Evolutionary conservation across 495 filamentous ascomycete genomes (phyloP), one percentile per base, ranked within the genome.

Genomic region (Penicillium subrubescens): DNA sequence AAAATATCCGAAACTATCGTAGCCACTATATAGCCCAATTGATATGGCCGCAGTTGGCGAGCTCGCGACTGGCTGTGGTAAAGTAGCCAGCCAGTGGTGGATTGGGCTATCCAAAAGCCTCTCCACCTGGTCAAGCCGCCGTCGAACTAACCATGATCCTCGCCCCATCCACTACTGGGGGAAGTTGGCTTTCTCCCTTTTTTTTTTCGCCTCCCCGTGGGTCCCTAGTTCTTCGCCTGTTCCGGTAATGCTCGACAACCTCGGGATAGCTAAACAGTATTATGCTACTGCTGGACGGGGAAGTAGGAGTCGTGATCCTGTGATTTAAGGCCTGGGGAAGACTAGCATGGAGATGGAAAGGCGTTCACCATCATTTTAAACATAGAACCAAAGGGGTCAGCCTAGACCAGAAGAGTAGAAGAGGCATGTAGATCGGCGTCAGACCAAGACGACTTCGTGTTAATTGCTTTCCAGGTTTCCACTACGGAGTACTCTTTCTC

Each of bases 361-460:
- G 44, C 21, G 44, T 48, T 48, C 44, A 48, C 44, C 44, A 25
- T 48, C 44, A 48, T 46, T 46, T 46, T 46, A 48, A 25, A 48
- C 19, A 48, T 48, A 48, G 44, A 23, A 48, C 44, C 3, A 21
- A 52, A 14, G 27, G 25, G 48, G 48, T 12, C 29, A 23, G 44
- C 34, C 67, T 69, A 64, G 31, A 19, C 41, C 55, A 12, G 41
- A 67, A 51, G 19, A 4, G 63, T 62, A 50, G 57, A 48, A n/a
- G 19, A 31, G 11, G 4, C 8, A 14, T 50, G 57, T 59, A 34
- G 57, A 59, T 59, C 29, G n/a, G 23, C 43, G 44, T 33, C 41
- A 27, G 41, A 35, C 19, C 27, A 59, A 15, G 5, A 21, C 6
- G 43, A 50, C 43, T 21, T 21, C 12, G 44, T 12, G n/a, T 44